Base-by-base conservation (phyloP, 345 rosid genomes). In the Aquilaria yunnanensis region DNA sequence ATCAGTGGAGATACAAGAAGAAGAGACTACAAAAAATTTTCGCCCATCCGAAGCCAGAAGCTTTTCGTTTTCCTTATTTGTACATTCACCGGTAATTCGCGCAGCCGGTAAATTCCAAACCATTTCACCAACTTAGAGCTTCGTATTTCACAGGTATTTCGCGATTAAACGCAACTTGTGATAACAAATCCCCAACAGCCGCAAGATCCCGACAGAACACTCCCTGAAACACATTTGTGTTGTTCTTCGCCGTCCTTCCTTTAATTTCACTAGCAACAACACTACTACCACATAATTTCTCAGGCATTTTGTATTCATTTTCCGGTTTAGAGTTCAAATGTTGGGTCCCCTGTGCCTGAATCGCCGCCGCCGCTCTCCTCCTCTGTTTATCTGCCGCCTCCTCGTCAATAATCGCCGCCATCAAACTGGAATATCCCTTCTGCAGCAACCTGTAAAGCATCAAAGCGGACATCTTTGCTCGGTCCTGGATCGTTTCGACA, bases 171-270 rank as follows among this genome's bases (percentile, higher is more conserved):
- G 93, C 95, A 57, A 75, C 86, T 62, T 86, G 87, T 1, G 96
- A 67, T 54, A 93, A 71, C 75, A 93, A 67, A 78, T 64, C 88
- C 55, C 96, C 95, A 32, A 93, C 97, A 0, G 67, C 85, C 0
- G 96, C 86, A 13, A 90, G 81, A 67, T 94, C 99, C 37, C 99
- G 74, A 81, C 97, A 94, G 75, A 94, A 94, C 13, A 90, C 81
- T 4, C 97, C 97, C 57, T 86, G 96, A 64, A 83, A 88, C 61
- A 74, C 82, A 57, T 83, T 78, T 7, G 85, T 10, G 64, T 81
- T 57, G 2, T 74, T 13, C 41, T 75, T 49, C 8, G 71, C 33
- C 10, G 78, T 31, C 30, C 70, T 49, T 4, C 41, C 47, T 16
- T 67, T 67, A 59, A 55, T 70, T 33, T 77, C 80, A 32, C 46